phyloP scores from a whole-genome alignment of 768 basidiomycete genomes.

The Lentinula detonsa region DNA sequence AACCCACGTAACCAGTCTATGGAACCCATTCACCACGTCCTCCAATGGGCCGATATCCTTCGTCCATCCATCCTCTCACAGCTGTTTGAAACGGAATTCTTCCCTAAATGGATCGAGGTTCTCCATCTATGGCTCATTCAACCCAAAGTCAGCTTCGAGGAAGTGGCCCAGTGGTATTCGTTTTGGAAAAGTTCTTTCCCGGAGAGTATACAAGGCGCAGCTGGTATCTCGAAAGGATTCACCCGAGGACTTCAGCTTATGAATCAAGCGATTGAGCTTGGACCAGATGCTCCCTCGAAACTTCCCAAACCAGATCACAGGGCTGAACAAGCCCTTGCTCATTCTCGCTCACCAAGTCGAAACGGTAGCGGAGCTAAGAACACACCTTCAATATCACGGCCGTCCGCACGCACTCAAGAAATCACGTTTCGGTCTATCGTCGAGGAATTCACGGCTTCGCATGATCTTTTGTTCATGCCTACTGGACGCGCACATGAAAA shows the following conservation, averaged over 20 bases:
- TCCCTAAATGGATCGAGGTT: slow-evolving; percentile 94
- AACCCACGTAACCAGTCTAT: slow-evolving; percentile 91
- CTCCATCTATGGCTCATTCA: slow-evolving; percentile 92
- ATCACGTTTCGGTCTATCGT: slow-evolving; percentile 92
- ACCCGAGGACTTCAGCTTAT: slow-evolving; percentile 87
- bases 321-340: slow-evolving; percentile 32
- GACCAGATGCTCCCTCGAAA: slow-evolving; percentile 63
- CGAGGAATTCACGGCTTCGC: slow-evolving; percentile 80
- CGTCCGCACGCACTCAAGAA: slow-evolving; percentile 60
- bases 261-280: slow-evolving; percentile 89
- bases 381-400: slow-evolving; percentile 20
- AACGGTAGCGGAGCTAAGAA: slow-evolving; percentile 25
- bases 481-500: slow-evolving; percentile 78
- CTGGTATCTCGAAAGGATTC: slow-evolving; percentile 73
- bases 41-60: slow-evolving; percentile 73
- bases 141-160: slow-evolving; percentile 80
- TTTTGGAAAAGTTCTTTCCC: slow-evolving; percentile 85
- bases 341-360: slow-evolving; percentile 20
- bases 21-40: slow-evolving; percentile 68
- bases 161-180: slow-evolving; percentile 90
- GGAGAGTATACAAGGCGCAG: slow-evolving; percentile 57
- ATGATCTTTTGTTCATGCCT: slow-evolving; percentile 88
- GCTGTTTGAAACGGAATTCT: slow-evolving; percentile 87
- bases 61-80: slow-evolving; percentile 75
- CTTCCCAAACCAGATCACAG: slow-evolving; percentile 64